Conservation (phyloP, 345 rosid genomes). For the Ceriops tagal region DNA sequence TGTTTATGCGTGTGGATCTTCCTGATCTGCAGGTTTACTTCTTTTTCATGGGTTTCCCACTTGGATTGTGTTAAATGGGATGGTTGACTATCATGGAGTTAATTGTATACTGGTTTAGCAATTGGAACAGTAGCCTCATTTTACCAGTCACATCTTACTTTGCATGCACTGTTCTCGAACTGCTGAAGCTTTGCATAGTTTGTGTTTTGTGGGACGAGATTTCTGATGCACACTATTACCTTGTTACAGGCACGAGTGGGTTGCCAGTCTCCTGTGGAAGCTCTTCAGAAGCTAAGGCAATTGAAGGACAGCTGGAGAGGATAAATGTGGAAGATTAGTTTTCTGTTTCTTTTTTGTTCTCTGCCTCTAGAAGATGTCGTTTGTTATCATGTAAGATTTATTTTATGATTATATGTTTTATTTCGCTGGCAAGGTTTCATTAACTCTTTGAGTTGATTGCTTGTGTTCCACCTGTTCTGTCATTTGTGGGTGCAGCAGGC, state of each 20-base stretch:
- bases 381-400: no score
- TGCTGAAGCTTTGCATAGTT: not conserved
- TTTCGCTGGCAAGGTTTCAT: no score
- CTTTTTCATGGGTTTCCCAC: not conserved
- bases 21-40: constrained; percentile 52
- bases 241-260: constrained; percentile 51
- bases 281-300: constrained; percentile 55
- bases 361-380: no score
- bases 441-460: no score
- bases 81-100: not conserved
- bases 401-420: no score
- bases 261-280: constrained; percentile 58
- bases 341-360: no score
- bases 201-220: not conserved
- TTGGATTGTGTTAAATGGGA: not conserved
- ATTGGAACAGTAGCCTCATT: not conserved
- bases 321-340: constrained; percentile 16
- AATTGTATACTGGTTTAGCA: not conserved
- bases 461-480: no score
- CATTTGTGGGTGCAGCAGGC: no score
- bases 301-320: constrained; percentile 79
- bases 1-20: constrained; percentile 73
- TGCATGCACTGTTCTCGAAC: not conserved
- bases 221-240: constrained; percentile 7
- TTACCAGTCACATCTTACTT: not conserved